Conservation (phyloP, 202 grass and related monocot species). For the Brachypodium distachyon region DNA sequence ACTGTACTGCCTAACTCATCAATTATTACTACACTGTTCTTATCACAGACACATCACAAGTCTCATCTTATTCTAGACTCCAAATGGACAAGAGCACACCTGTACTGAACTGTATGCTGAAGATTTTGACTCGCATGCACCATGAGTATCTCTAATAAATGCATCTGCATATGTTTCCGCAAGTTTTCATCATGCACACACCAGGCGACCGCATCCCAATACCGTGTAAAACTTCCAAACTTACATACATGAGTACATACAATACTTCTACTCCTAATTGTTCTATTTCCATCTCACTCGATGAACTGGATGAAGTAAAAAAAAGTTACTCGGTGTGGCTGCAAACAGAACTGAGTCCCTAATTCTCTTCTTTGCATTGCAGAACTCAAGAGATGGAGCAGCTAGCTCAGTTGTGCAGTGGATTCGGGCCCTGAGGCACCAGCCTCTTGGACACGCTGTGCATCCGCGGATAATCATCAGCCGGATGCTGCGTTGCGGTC, state of each 20-base stretch:
- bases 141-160: neutral
- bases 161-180: neutral
- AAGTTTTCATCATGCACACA: neutral
- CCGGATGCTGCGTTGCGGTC: neutral
- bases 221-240: neutral
- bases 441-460: conserved; percentile 58
- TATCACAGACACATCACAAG: conserved; percentile 5
- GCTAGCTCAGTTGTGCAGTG: conserved; percentile 86
- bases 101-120: neutral
- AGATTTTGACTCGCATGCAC: conserved; percentile 12
- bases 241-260: neutral
- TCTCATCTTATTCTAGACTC: conserved; percentile 8
- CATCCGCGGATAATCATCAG: conserved; percentile 8
- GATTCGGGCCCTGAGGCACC: conserved; percentile 92
- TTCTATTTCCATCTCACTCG: neutral
- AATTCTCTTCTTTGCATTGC: neutral
- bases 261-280: neutral
- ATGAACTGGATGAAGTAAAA: neutral
- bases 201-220: neutral
- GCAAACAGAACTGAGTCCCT: neutral
- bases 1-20: conserved; percentile 11
- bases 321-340: neutral
- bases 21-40: conserved; percentile 16
- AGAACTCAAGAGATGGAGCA: neutral
- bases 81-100: conserved; percentile 22